Percentiles rank a stretch among this genome's conserved stretches.
Evolutionary conservation across 1,284 basidiomycete genomes (phyloP).

Genomic region (Pisolithus thermaeus): DNA sequence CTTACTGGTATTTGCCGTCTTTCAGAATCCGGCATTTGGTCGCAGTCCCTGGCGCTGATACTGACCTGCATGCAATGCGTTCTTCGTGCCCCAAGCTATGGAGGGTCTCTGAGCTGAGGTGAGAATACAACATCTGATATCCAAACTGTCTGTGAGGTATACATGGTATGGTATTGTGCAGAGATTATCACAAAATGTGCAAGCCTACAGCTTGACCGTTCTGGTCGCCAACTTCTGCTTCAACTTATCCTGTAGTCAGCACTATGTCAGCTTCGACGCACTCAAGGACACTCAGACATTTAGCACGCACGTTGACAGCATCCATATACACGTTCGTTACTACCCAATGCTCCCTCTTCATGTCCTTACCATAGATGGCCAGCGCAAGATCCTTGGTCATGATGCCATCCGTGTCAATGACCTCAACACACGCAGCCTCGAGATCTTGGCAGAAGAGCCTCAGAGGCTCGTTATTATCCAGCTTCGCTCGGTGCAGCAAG

Average conservation of each 20-base stretch:
- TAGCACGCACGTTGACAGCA: slow-evolving; percentile 65
- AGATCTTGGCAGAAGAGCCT: slow-evolving; percentile 75
- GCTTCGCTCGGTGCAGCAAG: slow-evolving; percentile 87
- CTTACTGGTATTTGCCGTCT: too few species aligned
- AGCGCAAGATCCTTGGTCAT: slow-evolving; percentile 98
- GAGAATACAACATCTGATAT: slow-evolving; percentile 12
- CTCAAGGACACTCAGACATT: not conserved
- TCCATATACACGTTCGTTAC: slow-evolving; percentile 90
- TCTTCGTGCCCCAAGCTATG: slow-evolving; percentile 12
- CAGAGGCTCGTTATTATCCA: slow-evolving; percentile 81
- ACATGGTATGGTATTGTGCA: not conserved
- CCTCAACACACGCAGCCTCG: slow-evolving; percentile 86
- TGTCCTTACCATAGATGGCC: slow-evolving; percentile 88
- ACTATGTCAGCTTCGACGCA: slow-evolving; percentile 11
- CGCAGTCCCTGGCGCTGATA: too few species aligned
- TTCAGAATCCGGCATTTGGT: too few species aligned
- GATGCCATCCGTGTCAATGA: slow-evolving; percentile 83
- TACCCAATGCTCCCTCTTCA: slow-evolving; percentile 93
- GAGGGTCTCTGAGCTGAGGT: not conserved
- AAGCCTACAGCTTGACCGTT: slow-evolving; percentile 14
- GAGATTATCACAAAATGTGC: not conserved
- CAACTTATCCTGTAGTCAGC: slow-evolving; percentile 43
- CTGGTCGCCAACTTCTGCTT: slow-evolving; percentile 44
- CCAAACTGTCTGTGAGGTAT: not conserved
- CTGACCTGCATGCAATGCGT: not conserved